Evolutionary conservation across 768 basidiomycete species (phyloP), one percentile per base, ranked within the genome.

Genomic region (Peribolospora kevripleyi): DNA sequence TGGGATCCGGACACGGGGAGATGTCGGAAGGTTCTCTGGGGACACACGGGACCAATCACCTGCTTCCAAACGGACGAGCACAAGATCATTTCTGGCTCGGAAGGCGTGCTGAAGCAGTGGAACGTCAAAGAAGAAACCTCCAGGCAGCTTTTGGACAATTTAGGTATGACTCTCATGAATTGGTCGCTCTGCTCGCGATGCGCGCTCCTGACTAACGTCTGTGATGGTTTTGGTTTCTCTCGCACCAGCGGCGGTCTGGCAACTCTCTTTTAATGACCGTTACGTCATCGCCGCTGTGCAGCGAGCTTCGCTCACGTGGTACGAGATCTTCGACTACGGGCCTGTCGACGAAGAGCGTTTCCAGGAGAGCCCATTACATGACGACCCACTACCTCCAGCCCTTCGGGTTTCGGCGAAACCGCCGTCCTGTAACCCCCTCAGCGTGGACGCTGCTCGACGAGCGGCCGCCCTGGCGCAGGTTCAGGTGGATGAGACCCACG

Each of bases 101-200:
- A 97, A 61, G 93, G 93, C 11, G 86, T 84, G 56, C 73, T 98
- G 61, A 95, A 95, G 73, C 84, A 97, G 80, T 98, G 93, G 93
- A 84, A 95, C 65, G 74, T 91, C 57, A 71, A 80, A 43, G 84
- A 88, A 54, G 93, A 91, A 25, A 74, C 75, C 0, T 79, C 84
- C 45, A 79, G 86, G 9, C 75, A 25, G 25, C 25, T 25, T 25
- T 25, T 25, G 25, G 25, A 25, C 25, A 25, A 25, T 25, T 25
- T 25, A 25, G 25, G 25, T 25, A 25, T 25, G 25, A 25, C 25
- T 25, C 25, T 25, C 25, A 25, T 25, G 25, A 25, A 25, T 25
- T 25, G 25, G 25, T 25, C 25, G 25, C 25, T 25, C 25, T 25
- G 25, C 25, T 1, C 25, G 25, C 25, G 25, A 25, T 25, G 86